Conservation (phyloP, 208 protist species). For the Leishmania mexicana region DNA sequence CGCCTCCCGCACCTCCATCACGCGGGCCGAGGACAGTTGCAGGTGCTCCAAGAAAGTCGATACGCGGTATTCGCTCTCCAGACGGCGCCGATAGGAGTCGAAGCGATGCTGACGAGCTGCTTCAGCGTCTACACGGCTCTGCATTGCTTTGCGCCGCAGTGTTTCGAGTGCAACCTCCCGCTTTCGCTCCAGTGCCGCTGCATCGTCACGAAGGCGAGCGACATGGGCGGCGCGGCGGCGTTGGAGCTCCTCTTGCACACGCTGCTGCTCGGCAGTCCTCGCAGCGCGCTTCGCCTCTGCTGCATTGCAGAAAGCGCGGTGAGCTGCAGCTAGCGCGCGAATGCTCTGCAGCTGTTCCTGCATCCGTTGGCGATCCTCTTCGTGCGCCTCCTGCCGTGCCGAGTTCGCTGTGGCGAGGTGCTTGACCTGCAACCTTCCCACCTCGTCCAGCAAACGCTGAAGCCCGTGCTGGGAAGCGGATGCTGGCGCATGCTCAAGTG, state of each 20-base stretch:
- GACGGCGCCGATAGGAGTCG: slow-evolving; percentile 31
- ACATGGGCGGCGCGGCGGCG: slow-evolving; percentile 27
- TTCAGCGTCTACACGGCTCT: slow-evolving; percentile 24
- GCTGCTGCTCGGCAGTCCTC: slow-evolving; percentile 20
- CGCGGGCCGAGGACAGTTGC: slow-evolving; percentile 43
- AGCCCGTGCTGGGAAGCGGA: slow-evolving; percentile 2
- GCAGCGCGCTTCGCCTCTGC: slow-evolving; percentile 1
- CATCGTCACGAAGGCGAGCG: slow-evolving; percentile 18
- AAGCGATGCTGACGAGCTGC: slow-evolving; percentile 35
- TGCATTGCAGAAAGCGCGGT: slow-evolving; percentile 11
- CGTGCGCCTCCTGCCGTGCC: background rate
- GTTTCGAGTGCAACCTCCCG: slow-evolving; percentile 32
- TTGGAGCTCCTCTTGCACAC: slow-evolving; percentile 29
- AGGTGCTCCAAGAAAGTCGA: slow-evolving; percentile 64
- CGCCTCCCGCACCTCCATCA: slow-evolving; percentile 42
- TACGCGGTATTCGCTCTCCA: slow-evolving; percentile 49
- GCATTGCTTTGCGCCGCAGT: slow-evolving; percentile 25
- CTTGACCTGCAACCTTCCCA: background rate
- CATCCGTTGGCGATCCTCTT: slow-evolving; percentile 3
- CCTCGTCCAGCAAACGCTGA: slow-evolving; percentile 12
- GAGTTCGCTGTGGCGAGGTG: background rate
- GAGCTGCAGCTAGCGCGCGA: slow-evolving; percentile 5
- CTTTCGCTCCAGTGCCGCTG: slow-evolving; percentile 27
- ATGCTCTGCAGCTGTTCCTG: slow-evolving; percentile 11
- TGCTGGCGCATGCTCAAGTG: background rate